Conservation (phyloP, 2,329 filamentous ascomycete species). For the Zarea fungicola region DNA sequence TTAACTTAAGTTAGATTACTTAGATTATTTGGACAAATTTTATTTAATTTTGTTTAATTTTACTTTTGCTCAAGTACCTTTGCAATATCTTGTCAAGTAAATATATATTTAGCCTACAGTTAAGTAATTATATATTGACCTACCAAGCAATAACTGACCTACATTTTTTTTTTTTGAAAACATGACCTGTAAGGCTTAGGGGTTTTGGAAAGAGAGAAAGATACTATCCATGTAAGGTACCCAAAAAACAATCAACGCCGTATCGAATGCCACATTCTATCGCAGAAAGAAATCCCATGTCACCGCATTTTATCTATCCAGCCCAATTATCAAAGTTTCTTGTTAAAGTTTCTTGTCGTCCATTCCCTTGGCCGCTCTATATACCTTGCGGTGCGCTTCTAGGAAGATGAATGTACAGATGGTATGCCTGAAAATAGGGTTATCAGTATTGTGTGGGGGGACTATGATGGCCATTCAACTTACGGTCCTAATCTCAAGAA, state of each 20-base stretch:
- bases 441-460: background rate
- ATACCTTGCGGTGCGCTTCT: slow-evolving; percentile 79
- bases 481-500: slow-evolving; percentile 61
- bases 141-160: no score
- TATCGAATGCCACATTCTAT: slow-evolving; percentile 12
- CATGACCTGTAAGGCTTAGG: no score
- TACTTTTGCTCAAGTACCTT: no score
- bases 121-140: no score
- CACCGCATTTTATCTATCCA: slow-evolving; percentile 17
- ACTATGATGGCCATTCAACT: slow-evolving; percentile 26
- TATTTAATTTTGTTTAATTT: no score
- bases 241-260: slow-evolving; percentile 21
- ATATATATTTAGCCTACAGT: no score
- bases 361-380: slow-evolving; percentile 48
- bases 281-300: slow-evolving; percentile 7
- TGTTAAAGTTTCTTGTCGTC: slow-evolving; percentile 22
- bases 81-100: no score
- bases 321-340: slow-evolving; percentile 16
- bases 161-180: no score
- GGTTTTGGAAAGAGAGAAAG: no score
- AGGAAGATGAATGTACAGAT: slow-evolving; percentile 83
- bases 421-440: slow-evolving; percentile 57
- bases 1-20: no score
- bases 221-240: slow-evolving; percentile 7
- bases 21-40: no score